phyloP scores from a whole-genome alignment of 306 rosid genomes.

The Pachyrhizus erosus region DNA sequence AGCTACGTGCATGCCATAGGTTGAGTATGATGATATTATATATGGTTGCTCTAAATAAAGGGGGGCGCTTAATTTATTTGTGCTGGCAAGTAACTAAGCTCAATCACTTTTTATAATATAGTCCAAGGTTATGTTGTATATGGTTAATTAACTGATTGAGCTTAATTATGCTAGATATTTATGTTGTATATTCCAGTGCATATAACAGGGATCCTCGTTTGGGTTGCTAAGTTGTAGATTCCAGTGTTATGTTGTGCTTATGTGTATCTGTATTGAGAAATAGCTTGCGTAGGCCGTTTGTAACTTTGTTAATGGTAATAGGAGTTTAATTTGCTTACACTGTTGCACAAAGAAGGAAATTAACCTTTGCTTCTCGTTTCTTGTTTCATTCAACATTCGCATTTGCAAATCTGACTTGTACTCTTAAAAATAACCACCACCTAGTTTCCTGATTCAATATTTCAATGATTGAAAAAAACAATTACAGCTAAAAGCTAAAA shows the following conservation, averaged over 20 bases:
- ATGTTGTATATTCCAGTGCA: no score
- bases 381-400: not conserved
- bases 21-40: not conserved
- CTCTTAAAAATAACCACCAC: not conserved
- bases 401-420: not conserved
- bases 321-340: not conserved
- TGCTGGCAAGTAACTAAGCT: not conserved
- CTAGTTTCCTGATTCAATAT: not conserved
- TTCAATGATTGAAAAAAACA: not conserved
- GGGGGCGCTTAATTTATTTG: slow-evolving; percentile 15
- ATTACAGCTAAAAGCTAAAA: no score
- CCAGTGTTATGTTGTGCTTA: not conserved
- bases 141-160: no score
- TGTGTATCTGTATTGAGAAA: not conserved
- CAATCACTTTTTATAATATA: not conserved
- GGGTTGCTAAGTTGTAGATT: not conserved
- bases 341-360: not conserved
- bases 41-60: not conserved
- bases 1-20: not conserved
- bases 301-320: not conserved
- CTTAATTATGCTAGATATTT: no score
- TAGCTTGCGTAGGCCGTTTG: not conserved
- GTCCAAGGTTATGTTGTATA: not conserved
- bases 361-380: not conserved
- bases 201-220: not conserved